Evolutionary conservation across 208 protist species (phyloP), one percentile per base, ranked within the genome.

Genomic region (Willaertia magna): DNA sequence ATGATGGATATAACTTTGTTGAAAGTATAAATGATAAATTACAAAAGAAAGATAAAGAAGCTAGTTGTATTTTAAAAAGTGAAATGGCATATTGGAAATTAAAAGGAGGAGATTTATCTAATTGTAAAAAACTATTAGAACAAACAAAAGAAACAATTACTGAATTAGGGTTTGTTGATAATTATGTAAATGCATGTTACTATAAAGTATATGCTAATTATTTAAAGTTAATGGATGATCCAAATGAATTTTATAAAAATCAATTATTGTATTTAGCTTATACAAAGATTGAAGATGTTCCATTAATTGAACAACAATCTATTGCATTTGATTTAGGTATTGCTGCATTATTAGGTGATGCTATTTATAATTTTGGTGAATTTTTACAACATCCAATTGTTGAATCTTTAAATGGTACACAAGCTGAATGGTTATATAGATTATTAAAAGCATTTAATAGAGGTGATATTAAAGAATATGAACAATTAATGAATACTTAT

Each of bases 351-450:
- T 76, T 95, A n/a, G 88, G 86, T 52, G 87, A 92, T 74, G 52
- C 74, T 40, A 89, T 95, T 47, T 95, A 95, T 87, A 94, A 94
- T 87, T 95, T 95, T 89, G 93, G 93, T 75, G 93, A 95, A 86
- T 88, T 95, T 22, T 88, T 94, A 49, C 48, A 67, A 40, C 91
- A 94, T 85, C 92, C 92, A 74, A 87, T 94, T 42, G 52, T 93
- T 30, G 83, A 93, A 40, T 88, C 85, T 26, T 87, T 95, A 16
- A 83, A 88, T 52, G 61, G 47, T 26, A 93, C 93, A 12, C 20
- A 84, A 34, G 46, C 87, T 26, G 86, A 87, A n/a, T 95, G 93
- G 93, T 85, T 95, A 18, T 84, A 87, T 39, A 44, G 90, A 40
- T 74, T 95, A 18, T 86, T 95, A 12, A 87, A 88, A 22, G 89